Conservation (phyloP, 192 early-diverging fungal species). For the Umbelopsis vinacea region DNA sequence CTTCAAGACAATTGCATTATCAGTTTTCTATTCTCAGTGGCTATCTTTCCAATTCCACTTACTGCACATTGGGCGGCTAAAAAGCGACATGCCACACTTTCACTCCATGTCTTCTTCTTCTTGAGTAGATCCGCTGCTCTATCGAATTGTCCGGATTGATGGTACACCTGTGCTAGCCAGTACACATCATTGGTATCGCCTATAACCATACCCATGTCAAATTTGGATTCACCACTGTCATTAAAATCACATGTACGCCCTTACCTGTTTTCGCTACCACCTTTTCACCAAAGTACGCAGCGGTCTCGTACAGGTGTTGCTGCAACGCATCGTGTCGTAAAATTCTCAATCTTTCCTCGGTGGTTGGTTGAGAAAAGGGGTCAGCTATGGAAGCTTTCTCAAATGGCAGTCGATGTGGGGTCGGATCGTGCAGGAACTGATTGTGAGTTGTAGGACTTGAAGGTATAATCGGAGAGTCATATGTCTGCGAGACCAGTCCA, state of each 20-base stretch:
- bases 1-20: conserved; percentile 6
- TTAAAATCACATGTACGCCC: not conserved
- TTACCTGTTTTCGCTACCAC: conserved; percentile 63
- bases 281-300: conserved; percentile 73
- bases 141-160: conserved; percentile 50
- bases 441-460: not conserved
- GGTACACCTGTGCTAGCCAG: conserved; percentile 55
- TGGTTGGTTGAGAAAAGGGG: conserved; percentile 14
- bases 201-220: conserved; percentile 13
- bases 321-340: conserved; percentile 59
- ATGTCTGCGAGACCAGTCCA: not conserved
- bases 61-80: conserved; percentile 61
- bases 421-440: conserved; percentile 1
- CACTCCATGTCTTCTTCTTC: conserved; percentile 44
- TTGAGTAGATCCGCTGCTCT: conserved; percentile 50
- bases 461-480: conserved; percentile 8
- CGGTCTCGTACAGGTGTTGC: conserved; percentile 55
- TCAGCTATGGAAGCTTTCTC: conserved; percentile 9
- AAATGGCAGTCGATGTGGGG: not conserved
- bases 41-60: conserved; percentile 26
- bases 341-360: conserved; percentile 51
- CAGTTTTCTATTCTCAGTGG: too few relatives aligned
- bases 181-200: conserved; percentile 53
- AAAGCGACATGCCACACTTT: conserved; percentile 53
- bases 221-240: not conserved